Evolutionary conservation across 1,284 basidiomycete species (phyloP).

Genomic region (Ganoderma lingzhi): DNA sequence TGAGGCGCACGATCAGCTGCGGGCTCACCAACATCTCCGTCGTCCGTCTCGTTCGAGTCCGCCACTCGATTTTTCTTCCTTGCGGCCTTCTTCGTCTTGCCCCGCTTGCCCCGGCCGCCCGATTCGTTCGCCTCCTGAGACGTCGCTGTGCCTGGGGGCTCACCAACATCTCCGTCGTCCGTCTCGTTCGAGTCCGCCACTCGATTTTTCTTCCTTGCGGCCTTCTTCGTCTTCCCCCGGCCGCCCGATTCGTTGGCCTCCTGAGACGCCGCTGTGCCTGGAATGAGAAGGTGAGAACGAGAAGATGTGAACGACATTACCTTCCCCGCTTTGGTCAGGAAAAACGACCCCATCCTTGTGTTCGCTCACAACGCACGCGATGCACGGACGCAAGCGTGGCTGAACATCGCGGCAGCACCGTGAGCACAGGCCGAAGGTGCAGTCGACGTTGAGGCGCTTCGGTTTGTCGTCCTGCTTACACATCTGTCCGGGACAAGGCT

Average conservation of each 20-base stretch:
- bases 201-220: too few species aligned
- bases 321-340: background rate
- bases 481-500: background rate
- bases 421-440: background rate
- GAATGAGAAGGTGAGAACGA: too few species aligned
- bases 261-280: too few species aligned
- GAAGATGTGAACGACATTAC: too few species aligned
- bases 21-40: background rate
- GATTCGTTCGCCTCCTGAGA: too few species aligned
- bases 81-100: too few species aligned
- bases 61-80: too few species aligned
- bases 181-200: background rate
- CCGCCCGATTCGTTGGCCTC: too few species aligned
- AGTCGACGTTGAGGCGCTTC: background rate
- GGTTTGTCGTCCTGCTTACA: background rate
- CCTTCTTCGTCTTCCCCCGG: too few species aligned
- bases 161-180: background rate
- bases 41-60: background rate
- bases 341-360: background rate
- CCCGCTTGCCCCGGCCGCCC: too few species aligned
- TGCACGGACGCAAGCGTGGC: background rate
- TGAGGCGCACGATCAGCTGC: background rate
- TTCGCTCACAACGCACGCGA: background rate
- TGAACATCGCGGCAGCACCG: background rate
- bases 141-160: background rate